These are phyloP conservation scores for Pelargonium citronellum DNA, from an alignment of 441 rosid species.

Conservation along the genomic window DNA sequence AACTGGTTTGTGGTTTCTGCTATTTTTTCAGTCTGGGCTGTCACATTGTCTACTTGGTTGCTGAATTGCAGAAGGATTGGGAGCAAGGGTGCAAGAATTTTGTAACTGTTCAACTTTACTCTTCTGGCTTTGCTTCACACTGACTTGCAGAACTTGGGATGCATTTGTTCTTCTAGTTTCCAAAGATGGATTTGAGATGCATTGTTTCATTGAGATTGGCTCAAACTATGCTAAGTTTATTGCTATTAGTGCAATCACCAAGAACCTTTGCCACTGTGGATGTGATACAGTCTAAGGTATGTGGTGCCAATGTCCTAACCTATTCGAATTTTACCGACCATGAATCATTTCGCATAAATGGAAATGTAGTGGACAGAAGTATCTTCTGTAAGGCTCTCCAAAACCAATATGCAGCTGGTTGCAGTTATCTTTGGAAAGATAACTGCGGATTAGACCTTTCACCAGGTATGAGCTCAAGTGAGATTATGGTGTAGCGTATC, in stretches of 20 bases:
- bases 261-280: slow-evolving; percentile 36
- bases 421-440: slow-evolving; percentile 33
- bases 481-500: slow-evolving; percentile 1
- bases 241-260: slow-evolving; percentile 38
- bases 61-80: neutral
- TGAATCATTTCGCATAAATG: slow-evolving; percentile 52
- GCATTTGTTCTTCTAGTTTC: neutral
- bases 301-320: slow-evolving; percentile 46
- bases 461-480: slow-evolving; percentile 40
- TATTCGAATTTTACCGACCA: slow-evolving; percentile 34
- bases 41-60: neutral
- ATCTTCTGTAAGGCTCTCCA: slow-evolving; percentile 52
- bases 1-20: neutral
- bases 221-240: slow-evolving; percentile 30
- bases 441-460: slow-evolving; percentile 34
- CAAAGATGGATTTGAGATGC: neutral
- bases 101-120: neutral
- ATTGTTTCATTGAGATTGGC: slow-evolving; percentile 30
- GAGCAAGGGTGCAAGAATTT: neutral
- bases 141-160: neutral
- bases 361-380: slow-evolving; percentile 40
- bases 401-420: slow-evolving; percentile 40
- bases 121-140: too few species aligned
- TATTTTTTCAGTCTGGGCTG: neutral
- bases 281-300: slow-evolving; percentile 40